Percentiles rank a stretch among this genome's conserved stretches.
Evolutionary conservation across 345 rosid genomes (phyloP).

Genomic region (Rhizophora mangle): DNA sequence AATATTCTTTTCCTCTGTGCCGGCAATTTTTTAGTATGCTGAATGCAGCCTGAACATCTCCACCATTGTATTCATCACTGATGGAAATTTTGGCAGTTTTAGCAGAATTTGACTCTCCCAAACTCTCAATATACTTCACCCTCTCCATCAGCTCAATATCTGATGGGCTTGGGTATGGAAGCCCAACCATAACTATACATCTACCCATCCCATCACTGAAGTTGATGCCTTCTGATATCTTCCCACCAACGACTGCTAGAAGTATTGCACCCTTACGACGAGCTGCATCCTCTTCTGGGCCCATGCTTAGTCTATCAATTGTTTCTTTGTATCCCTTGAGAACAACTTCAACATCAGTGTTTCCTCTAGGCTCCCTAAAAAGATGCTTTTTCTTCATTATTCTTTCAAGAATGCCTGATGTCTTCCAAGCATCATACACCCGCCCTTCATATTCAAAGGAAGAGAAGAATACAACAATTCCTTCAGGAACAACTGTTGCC

Average conservation of each 20-base stretch:
- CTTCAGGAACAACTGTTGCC: slow-evolving; percentile 76
- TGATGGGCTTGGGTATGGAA: slow-evolving; percentile 86
- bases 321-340: slow-evolving; percentile 79
- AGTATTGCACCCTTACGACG: slow-evolving; percentile 69
- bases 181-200: slow-evolving; percentile 93
- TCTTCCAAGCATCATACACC: slow-evolving; percentile 74
- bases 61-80: slow-evolving; percentile 43
- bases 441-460: slow-evolving; percentile 82
- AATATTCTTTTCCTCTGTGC: slow-evolving; percentile 79
- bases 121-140: slow-evolving; percentile 75
- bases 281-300: slow-evolving; percentile 25
- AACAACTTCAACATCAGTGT: slow-evolving; percentile 59
- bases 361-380: slow-evolving; percentile 84
- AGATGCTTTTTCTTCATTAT: slow-evolving; percentile 66
- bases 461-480: slow-evolving; percentile 89
- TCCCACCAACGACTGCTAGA: slow-evolving; percentile 92
- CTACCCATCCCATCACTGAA: slow-evolving; percentile 96
- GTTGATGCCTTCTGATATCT: slow-evolving; percentile 98
- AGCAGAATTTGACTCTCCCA: slow-evolving; percentile 46
- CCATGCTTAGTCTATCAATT: slow-evolving; percentile 34
- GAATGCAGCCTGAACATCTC: slow-evolving; percentile 62
- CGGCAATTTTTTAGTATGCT: slow-evolving; percentile 67
- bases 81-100: slow-evolving; percentile 28
- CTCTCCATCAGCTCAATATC: slow-evolving; percentile 84
- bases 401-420: slow-evolving; percentile 72